Conservation (phyloP, 176 grass and related monocot genomes). For the Saccharum officinarum region DNA sequence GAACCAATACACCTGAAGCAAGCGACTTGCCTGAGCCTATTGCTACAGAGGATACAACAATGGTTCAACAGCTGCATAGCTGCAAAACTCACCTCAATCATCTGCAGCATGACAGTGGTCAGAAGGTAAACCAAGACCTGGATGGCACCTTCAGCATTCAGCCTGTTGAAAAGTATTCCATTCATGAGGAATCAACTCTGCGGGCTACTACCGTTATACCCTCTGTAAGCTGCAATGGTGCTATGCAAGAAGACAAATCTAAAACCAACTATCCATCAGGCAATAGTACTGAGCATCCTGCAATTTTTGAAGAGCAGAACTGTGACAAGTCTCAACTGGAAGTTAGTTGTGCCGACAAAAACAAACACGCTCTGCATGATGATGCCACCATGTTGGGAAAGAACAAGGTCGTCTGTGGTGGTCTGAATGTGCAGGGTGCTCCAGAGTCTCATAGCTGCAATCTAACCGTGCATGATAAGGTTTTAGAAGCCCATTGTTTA, state of each 20-base stretch:
- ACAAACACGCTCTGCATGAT: slow-evolving; percentile 9
- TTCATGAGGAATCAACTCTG: not conserved
- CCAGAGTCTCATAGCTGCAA: slow-evolving; percentile 18
- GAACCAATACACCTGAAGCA: slow-evolving; percentile 17
- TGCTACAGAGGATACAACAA: slow-evolving; percentile 18
- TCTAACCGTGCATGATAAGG: slow-evolving; percentile 23
- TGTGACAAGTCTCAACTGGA: slow-evolving; percentile 21
- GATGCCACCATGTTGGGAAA: slow-evolving; percentile 30
- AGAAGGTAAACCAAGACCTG: slow-evolving; percentile 31
- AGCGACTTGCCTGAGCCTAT: slow-evolving; percentile 21
- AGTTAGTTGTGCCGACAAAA: slow-evolving; percentile 3
- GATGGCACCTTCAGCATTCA: slow-evolving; percentile 4
- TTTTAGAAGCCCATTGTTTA: slow-evolving; percentile 15
- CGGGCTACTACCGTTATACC: not conserved
- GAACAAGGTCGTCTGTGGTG: slow-evolving; percentile 19
- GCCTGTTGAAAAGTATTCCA: slow-evolving; percentile 20
- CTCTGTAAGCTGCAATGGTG: slow-evolving; percentile 25
- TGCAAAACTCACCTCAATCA: slow-evolving; percentile 20
- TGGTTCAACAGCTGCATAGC: slow-evolving; percentile 1
- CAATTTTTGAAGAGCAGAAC: slow-evolving; percentile 6
- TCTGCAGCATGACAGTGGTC: slow-evolving; percentile 15
- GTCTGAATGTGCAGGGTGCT: slow-evolving; percentile 23
- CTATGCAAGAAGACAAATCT: slow-evolving; percentile 30
- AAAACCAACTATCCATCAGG: slow-evolving; percentile 5
- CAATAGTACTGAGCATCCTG: slow-evolving; percentile 21